Percentiles rank a stretch among this genome's conserved stretches.
phyloP scores from a whole-genome alignment of 768 basidiomycete genomes.

The Amanita pallidorosea region DNA sequence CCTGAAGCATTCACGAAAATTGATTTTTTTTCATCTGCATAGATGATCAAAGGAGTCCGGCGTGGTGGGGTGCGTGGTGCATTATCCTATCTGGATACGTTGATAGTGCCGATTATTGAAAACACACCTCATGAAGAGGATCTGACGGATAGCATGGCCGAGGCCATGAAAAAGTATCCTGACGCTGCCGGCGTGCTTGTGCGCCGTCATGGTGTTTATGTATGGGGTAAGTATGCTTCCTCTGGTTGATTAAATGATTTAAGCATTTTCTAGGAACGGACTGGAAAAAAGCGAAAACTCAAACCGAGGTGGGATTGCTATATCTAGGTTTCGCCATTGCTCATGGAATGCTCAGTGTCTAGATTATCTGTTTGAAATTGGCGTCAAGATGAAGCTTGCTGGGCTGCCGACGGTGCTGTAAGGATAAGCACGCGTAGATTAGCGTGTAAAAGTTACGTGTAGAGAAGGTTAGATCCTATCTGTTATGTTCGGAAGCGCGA shows the following conservation, averaged over 20 bases:
- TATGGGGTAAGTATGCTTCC: slow-evolving; percentile 53
- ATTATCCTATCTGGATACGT: slow-evolving; percentile 75
- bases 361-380: slow-evolving; percentile 86
- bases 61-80: slow-evolving; percentile 66
- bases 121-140: slow-evolving; percentile 90
- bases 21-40: slow-evolving; percentile 3
- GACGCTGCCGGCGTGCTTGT: slow-evolving; percentile 73
- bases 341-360: slow-evolving; percentile 44
- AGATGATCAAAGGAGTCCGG: slow-evolving; percentile 92
- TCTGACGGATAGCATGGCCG: slow-evolving; percentile 79
- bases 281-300: slow-evolving; percentile 87
- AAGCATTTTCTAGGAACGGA: slow-evolving; percentile 31
- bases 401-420: slow-evolving; percentile 35
- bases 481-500: slow-evolving; percentile 8
- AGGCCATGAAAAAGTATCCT: slow-evolving; percentile 72
- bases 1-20: neutral
- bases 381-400: slow-evolving; percentile 69
- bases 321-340: neutral
- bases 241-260: slow-evolving; percentile 6
- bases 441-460: neutral
- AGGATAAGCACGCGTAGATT: neutral
- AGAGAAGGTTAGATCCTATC: neutral
- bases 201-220: slow-evolving; percentile 72
- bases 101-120: slow-evolving; percentile 81
- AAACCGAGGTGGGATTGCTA: slow-evolving; percentile 51